Evolutionary conservation across 306 rosid species (phyloP).

Genomic region (Begonia fuchsioides): DNA sequence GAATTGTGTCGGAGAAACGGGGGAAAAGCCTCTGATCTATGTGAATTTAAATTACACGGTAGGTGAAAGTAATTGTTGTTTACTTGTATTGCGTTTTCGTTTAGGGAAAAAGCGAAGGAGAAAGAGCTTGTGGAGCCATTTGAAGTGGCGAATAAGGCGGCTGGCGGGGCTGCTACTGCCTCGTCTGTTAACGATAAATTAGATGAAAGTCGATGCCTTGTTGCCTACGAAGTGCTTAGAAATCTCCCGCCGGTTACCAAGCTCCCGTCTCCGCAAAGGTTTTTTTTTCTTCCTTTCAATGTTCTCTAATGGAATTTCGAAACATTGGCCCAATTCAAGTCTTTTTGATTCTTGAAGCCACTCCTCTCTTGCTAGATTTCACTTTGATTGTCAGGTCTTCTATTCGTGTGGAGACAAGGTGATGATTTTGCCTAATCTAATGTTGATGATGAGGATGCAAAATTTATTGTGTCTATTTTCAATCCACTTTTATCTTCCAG

Average conservation of each 20-base stretch:
- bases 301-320: no score
- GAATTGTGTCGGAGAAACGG: background rate
- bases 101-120: constrained; percentile 36
- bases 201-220: constrained; percentile 71
- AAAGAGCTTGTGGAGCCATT: constrained; percentile 62
- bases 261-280: constrained; percentile 87
- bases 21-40: constrained; percentile 6
- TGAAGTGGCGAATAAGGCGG: constrained; percentile 64
- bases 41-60: constrained; percentile 3
- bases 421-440: no score
- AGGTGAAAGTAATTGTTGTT: background rate
- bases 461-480: no score
- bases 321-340: no score
- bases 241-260: constrained; percentile 77
- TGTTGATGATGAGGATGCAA: no score
- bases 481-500: no score
- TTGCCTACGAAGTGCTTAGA: constrained; percentile 68
- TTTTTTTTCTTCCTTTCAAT: background rate
- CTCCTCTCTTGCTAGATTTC: no score
- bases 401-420: no score
- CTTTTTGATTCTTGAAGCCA: background rate
- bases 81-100: background rate
- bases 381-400: no score
- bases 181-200: constrained; percentile 24
- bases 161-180: constrained; percentile 34